Conservation (phyloP, 2,329 filamentous ascomycete species). For the Aspergillus sp. region DNA sequence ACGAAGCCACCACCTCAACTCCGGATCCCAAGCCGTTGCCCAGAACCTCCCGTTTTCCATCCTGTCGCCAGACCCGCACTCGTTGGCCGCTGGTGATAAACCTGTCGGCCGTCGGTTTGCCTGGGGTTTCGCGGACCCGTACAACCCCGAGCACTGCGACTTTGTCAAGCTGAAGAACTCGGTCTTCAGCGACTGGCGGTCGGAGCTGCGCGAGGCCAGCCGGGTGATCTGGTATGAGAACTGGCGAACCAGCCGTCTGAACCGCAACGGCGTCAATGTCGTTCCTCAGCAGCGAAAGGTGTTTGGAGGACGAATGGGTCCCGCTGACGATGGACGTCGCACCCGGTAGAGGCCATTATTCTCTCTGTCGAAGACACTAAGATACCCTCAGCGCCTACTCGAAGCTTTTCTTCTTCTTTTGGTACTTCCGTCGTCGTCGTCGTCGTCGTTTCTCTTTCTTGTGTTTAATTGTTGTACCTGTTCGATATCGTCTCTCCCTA, state of each 20-base stretch:
- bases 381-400: too few relatives aligned
- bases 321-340: conserved; percentile 16
- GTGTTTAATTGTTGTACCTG: too few relatives aligned
- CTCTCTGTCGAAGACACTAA: too few relatives aligned
- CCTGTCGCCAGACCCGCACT: conserved; percentile 84
- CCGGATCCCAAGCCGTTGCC: conserved; percentile 28
- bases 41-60: conserved; percentile 84
- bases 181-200: conserved; percentile 88
- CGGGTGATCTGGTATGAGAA: conserved; percentile 91
- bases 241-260: conserved; percentile 62
- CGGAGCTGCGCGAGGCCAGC: conserved; percentile 81
- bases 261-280: conserved; percentile 20
- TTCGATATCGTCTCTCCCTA: too few relatives aligned
- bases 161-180: conserved; percentile 83
- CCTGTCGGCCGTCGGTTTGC: conserved; percentile 77
- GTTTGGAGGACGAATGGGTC: conserved; percentile 24
- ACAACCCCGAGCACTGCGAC: conserved; percentile 86
- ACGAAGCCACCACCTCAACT: conserved; percentile 35
- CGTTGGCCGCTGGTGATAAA: conserved; percentile 44
- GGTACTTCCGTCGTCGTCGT: too few relatives aligned
- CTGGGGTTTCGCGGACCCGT: conserved; percentile 94
- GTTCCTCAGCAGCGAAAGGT: conserved; percentile 15
- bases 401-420: background rate
- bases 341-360: conserved; percentile 10
- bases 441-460: too few relatives aligned